Evolutionary conservation across 345 rosid genomes (phyloP).

Genomic region (Toxicodendron radicans): DNA sequence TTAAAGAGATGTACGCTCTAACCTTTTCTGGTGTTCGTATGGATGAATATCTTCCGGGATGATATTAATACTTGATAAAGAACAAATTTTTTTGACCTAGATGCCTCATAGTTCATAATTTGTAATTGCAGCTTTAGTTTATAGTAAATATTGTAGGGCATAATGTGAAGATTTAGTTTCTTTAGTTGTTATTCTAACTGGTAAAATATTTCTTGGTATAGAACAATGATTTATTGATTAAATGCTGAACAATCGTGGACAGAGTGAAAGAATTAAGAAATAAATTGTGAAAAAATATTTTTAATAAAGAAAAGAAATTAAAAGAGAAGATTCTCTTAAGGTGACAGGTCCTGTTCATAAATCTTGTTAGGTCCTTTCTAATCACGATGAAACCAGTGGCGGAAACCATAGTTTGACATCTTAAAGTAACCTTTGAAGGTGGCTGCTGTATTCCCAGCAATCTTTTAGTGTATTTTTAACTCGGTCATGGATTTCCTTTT

Average conservation of each 20-base stretch:
- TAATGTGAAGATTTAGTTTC: not conserved
- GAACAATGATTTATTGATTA: not conserved
- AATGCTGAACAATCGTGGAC: not conserved
- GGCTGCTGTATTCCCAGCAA: too few relatives aligned
- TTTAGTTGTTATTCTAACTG: not conserved
- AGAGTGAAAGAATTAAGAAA: not conserved
- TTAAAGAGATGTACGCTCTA: not conserved
- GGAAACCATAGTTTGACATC: not conserved
- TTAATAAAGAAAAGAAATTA: not conserved
- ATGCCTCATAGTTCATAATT: not conserved
- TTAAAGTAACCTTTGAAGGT: not conserved
- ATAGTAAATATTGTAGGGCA: constrained; percentile 8
- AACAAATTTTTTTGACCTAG: not conserved
- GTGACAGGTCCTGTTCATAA: not conserved
- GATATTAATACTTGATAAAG: not conserved
- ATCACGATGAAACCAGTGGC: constrained; percentile 6
- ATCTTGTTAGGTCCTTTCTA: not conserved
- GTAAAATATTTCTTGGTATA: not conserved
- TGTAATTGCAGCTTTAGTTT: too few relatives aligned
- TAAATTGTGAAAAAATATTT: not conserved
- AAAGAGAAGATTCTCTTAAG: not conserved
- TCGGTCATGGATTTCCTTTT: not conserved
- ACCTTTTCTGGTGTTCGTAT: not conserved
- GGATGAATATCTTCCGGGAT: not conserved
- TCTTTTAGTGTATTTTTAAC: too few relatives aligned